These are phyloP conservation scores for Serendipita sp. DNA, from an alignment of 768 basidiomycete species.

Conservation along the genomic window DNA sequence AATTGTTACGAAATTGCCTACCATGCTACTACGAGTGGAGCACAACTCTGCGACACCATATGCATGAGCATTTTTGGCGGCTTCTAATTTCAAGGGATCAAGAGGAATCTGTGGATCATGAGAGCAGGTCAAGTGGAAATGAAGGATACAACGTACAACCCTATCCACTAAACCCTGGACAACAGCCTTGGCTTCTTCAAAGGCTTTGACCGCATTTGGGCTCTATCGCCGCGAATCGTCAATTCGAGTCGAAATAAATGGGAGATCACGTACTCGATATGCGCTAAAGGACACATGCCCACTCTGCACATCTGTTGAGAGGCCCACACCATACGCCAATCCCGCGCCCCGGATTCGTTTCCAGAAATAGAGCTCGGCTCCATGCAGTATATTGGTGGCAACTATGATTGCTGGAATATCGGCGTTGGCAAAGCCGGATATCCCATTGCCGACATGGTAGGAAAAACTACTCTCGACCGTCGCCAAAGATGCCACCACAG, in stretches of 20 bases:
- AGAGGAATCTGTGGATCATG: conserved; percentile 45
- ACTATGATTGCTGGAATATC: conserved; percentile 76
- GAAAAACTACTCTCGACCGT: conserved; percentile 90
- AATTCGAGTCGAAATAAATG: too few species aligned
- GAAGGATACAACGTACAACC: conserved; percentile 33
- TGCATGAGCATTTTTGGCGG: conserved; percentile 84
- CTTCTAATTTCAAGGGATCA: conserved; percentile 67
- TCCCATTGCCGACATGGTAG: conserved; percentile 61
- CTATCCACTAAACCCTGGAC: conserved; percentile 69
- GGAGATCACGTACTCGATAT: conserved; percentile 44
- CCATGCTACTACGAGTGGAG: conserved; percentile 72
- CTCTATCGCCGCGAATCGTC: conserved; percentile 31
- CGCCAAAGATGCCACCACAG: conserved; percentile 72
- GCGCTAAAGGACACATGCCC: conserved; percentile 62
- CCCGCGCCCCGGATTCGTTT: conserved; percentile 87
- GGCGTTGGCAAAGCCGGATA: conserved; percentile 63
- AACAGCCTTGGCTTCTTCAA: conserved; percentile 64
- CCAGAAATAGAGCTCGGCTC: conserved; percentile 91
- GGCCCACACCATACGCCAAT: conserved; percentile 81
- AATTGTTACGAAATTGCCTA: conserved; percentile 26
- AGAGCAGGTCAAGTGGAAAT: neutral
- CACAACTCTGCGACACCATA: conserved; percentile 66
- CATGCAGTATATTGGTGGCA: conserved; percentile 77
- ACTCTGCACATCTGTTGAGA: conserved; percentile 58
- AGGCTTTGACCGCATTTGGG: conserved; percentile 65